Evolutionary conservation across 2,329 filamentous ascomycete genomes (phyloP).

Genomic region (Aspergillus spinulosporus): DNA sequence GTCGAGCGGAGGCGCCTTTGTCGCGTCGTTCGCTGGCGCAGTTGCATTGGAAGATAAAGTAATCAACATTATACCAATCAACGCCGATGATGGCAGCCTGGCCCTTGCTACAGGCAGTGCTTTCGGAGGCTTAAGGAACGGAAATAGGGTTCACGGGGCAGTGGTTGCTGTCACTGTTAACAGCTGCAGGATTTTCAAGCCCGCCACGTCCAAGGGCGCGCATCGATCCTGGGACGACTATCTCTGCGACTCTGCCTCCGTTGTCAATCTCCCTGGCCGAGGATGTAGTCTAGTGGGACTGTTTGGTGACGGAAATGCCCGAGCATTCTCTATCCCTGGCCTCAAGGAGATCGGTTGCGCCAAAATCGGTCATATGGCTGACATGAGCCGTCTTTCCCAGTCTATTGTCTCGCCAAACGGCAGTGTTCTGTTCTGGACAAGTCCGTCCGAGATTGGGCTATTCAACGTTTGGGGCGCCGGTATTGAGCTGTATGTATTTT

Average conservation of each 20-base stretch:
- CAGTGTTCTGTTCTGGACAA: slow-evolving; percentile 83
- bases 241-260: slow-evolving; percentile 76
- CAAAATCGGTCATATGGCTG: slow-evolving; percentile 65
- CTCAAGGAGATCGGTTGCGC: slow-evolving; percentile 78
- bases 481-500: slow-evolving; percentile 56
- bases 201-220: slow-evolving; percentile 82
- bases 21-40: slow-evolving; percentile 69
- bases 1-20: slow-evolving; percentile 66
- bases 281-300: slow-evolving; percentile 79
- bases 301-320: slow-evolving; percentile 77
- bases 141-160: slow-evolving; percentile 73
- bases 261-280: slow-evolving; percentile 72
- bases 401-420: slow-evolving; percentile 74
- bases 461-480: slow-evolving; percentile 84
- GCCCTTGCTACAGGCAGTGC: slow-evolving; percentile 73
- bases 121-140: slow-evolving; percentile 73
- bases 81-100: slow-evolving; percentile 71
- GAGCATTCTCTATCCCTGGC: slow-evolving; percentile 82
- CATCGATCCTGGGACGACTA: slow-evolving; percentile 84
- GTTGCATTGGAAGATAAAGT: slow-evolving; percentile 67
- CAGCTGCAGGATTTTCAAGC: slow-evolving; percentile 84
- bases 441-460: slow-evolving; percentile 79
- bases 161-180: slow-evolving; percentile 72
- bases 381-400: slow-evolving; percentile 69
- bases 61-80: slow-evolving; percentile 75